Conservation (phyloP, 495 filamentous ascomycete species). For the Penicillium riverlandense region DNA sequence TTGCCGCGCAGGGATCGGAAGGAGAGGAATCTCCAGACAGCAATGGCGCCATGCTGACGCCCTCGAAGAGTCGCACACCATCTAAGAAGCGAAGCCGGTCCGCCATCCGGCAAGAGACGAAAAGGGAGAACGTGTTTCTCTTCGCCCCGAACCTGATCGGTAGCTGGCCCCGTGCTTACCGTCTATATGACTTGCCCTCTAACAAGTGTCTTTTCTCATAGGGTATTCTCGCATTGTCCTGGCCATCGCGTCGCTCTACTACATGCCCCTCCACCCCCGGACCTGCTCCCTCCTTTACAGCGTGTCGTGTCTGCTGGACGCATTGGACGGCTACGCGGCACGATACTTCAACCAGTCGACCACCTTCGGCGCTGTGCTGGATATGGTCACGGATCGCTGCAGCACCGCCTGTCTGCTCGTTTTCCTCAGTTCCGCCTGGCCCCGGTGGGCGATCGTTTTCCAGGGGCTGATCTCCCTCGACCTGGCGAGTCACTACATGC, state of each 20-base stretch:
- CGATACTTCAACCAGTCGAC: conserved; percentile 85
- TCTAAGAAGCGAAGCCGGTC: conserved; percentile 20
- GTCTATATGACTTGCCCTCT: conserved; percentile 6
- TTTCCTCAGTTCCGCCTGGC: conserved; percentile 87
- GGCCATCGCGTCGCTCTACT: conserved; percentile 88
- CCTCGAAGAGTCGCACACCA: conserved; percentile 14
- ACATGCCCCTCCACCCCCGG: conserved; percentile 94
- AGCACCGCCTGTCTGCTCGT: conserved; percentile 91
- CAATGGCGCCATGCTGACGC: conserved; percentile 23
- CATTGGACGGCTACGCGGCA: conserved; percentile 86
- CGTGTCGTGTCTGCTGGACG: conserved; percentile 88
- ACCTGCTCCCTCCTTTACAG: conserved; percentile 90
- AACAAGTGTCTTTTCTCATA: conserved; percentile 20
- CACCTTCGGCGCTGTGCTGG: conserved; percentile 88
- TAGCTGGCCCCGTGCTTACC: conserved; percentile 21
- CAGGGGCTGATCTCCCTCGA: conserved; percentile 88
- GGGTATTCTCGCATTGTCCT: conserved; percentile 87
- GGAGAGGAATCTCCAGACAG: conserved; percentile 23
- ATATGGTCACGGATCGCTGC: conserved; percentile 96
- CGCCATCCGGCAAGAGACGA: conserved; percentile 25
- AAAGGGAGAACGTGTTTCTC: conserved; percentile 84
- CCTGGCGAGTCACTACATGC: conserved; percentile 93
- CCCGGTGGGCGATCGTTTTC: conserved; percentile 86
- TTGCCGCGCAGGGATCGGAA: conserved; percentile 27
- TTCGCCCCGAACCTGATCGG: conserved; percentile 94